Evolutionary conservation across 257 asterid species (phyloP).

Genomic region (Craterostigma plantagineum): DNA sequence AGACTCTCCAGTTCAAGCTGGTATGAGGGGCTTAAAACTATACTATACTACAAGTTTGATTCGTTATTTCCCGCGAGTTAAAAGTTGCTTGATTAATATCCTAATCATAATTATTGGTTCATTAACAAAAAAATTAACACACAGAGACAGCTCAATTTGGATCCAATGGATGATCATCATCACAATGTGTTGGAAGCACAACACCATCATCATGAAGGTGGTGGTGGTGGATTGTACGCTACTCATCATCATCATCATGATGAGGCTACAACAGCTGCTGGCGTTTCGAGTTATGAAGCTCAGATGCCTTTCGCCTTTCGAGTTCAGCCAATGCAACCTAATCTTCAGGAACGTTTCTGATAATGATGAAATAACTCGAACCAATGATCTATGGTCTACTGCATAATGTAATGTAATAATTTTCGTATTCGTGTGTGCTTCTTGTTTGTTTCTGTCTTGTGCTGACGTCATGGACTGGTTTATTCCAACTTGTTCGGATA

Average conservation of each 20-base stretch:
- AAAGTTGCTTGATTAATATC: too few species aligned
- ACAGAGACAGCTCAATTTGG: conserved; percentile 48
- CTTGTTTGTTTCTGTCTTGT: too few species aligned
- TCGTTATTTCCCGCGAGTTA: neutral
- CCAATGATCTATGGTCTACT: too few species aligned
- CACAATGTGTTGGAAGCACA: conserved; percentile 30
- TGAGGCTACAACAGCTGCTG: too few species aligned
- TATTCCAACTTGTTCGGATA: too few species aligned
- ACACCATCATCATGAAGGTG: neutral
- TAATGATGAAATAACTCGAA: neutral
- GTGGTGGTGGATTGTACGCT: too few species aligned
- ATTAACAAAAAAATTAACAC: neutral
- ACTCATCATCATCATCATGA: too few species aligned
- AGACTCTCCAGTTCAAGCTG: conserved; percentile 42
- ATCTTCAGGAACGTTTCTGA: conserved; percentile 52
- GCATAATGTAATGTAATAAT: too few species aligned
- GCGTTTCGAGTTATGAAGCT: conserved; percentile 24
- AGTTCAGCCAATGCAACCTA: conserved; percentile 70
- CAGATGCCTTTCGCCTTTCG: conserved; percentile 55
- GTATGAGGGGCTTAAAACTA: conserved; percentile 6
- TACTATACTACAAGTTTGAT: neutral
- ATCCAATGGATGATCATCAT: conserved; percentile 27
- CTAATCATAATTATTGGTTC: too few species aligned
- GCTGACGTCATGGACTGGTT: too few species aligned
- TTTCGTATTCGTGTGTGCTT: too few species aligned